Conservation (phyloP, 2,329 filamentous ascomycete species). For the Aureobasidium sp. region DNA sequence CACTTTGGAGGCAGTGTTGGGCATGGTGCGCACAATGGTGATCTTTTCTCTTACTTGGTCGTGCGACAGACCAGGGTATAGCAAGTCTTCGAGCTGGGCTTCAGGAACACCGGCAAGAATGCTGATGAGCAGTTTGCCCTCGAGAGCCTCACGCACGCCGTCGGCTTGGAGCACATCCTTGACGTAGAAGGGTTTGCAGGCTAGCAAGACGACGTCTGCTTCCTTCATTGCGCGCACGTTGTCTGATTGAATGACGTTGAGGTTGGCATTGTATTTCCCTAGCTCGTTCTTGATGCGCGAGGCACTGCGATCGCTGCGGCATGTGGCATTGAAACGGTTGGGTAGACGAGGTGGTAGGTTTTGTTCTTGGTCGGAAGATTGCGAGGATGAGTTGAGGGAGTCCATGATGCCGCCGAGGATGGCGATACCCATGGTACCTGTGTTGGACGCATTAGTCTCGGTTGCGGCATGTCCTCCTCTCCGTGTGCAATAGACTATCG, state of each 20-base stretch:
- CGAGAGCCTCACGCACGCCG: conserved; percentile 65
- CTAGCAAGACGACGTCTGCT: conserved; percentile 68
- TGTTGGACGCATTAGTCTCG: not conserved
- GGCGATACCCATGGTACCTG: conserved; percentile 78
- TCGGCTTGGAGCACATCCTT: conserved; percentile 58
- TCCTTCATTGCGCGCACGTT: conserved; percentile 62
- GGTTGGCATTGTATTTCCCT: conserved; percentile 49
- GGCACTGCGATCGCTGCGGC: conserved; percentile 62
- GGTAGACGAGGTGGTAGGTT: conserved; percentile 54
- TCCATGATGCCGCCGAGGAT: conserved; percentile 74
- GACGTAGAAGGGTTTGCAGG: conserved; percentile 74
- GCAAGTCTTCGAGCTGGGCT: conserved; percentile 57
- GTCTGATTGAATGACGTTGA: conserved; percentile 60
- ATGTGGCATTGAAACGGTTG: conserved; percentile 72
- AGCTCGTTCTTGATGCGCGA: conserved; percentile 62
- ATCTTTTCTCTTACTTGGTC: conserved; percentile 41
- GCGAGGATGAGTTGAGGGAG: conserved; percentile 50
- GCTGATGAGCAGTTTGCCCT: conserved; percentile 73
- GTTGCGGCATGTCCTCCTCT: not conserved
- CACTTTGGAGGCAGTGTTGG: conserved; percentile 74
- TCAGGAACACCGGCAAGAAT: conserved; percentile 73
- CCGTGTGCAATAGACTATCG: not conserved
- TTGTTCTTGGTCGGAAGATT: conserved; percentile 20
- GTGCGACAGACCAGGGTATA: conserved; percentile 51
- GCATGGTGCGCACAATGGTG: conserved; percentile 71